Conservation (phyloP, 2,329 filamentous ascomycete species). For the Venturia pyrina region DNA sequence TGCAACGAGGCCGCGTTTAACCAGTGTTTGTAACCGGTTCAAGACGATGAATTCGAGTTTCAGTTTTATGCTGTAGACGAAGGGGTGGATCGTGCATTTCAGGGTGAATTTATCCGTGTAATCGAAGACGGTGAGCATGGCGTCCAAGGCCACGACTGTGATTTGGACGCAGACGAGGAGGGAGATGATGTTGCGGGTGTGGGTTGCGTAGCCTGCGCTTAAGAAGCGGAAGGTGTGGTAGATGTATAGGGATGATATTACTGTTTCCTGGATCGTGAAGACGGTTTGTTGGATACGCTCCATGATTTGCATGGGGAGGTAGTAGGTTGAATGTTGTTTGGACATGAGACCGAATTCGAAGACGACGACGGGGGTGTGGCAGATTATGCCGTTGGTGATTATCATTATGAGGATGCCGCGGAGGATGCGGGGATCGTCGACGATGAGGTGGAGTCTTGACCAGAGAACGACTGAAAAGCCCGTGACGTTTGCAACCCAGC, state of each 20-base stretch:
- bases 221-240: constrained; percentile 9
- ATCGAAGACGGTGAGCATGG: constrained; percentile 6
- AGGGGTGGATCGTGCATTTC: constrained; percentile 10
- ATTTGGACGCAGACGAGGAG: constrained; percentile 6
- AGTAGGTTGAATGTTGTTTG: neutral
- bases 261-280: constrained; percentile 10
- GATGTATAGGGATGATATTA: constrained; percentile 10
- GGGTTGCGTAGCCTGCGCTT: neutral
- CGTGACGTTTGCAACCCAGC: constrained; percentile 8
- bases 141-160: constrained; percentile 6
- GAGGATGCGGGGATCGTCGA: neutral
- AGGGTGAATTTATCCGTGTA: constrained; percentile 9
- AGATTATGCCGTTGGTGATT: constrained; percentile 5
- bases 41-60: constrained; percentile 13
- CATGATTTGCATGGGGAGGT: neutral
- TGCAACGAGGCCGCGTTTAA: neutral
- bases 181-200: constrained; percentile 8
- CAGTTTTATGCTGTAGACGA: constrained; percentile 12
- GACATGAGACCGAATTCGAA: constrained; percentile 9
- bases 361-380: constrained; percentile 10
- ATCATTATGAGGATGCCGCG: constrained; percentile 7
- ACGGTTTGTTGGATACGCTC: constrained; percentile 8
- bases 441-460: constrained; percentile 11
- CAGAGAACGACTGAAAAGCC: constrained; percentile 11
- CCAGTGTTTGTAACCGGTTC: constrained; percentile 9